Evolutionary conservation across 2,329 filamentous ascomycete genomes (phyloP).

Genomic region (Magnaporthiopsis incrustans): DNA sequence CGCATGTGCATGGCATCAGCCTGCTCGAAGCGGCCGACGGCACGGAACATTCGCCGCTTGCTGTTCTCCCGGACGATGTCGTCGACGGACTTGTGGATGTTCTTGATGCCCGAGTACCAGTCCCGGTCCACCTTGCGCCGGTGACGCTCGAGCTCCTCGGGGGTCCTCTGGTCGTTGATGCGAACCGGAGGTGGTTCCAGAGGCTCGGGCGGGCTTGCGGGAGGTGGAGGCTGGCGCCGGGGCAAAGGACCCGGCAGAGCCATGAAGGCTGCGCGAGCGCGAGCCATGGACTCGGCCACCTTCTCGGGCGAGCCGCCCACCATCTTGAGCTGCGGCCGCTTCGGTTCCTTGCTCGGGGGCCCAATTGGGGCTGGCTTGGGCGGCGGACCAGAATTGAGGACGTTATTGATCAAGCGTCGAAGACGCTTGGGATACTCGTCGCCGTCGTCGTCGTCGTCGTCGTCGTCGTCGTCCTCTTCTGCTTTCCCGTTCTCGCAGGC

Average conservation of each 20-base stretch:
- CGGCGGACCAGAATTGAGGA: neutral
- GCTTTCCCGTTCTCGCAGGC: neutral
- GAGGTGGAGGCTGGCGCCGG: constrained; percentile 11
- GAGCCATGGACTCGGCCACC: constrained; percentile 13
- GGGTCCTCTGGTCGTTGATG: constrained; percentile 14
- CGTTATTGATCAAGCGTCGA: neutral
- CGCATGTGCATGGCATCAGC: neutral
- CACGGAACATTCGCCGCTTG: constrained; percentile 7
- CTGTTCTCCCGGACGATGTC: constrained; percentile 23
- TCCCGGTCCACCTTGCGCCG: constrained; percentile 85
- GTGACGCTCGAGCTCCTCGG: constrained; percentile 18
- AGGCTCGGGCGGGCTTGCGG: neutral
- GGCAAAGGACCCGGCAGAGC: constrained; percentile 21
- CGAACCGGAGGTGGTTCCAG: constrained; percentile 4
- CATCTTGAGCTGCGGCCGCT: neutral
- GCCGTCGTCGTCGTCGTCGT: too few species aligned
- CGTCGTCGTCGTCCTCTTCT: too few species aligned
- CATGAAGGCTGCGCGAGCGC: constrained; percentile 14
- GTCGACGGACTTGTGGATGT: constrained; percentile 25
- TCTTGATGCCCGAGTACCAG: constrained; percentile 61
- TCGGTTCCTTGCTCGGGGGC: neutral
- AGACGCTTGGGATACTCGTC: neutral
- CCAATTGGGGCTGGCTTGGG: neutral
- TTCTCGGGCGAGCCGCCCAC: neutral
- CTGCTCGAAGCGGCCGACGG: neutral